Base-by-base conservation (phyloP, 2,329 filamentous ascomycete genomes). In the Aspergillus quadrilineatus region DNA sequence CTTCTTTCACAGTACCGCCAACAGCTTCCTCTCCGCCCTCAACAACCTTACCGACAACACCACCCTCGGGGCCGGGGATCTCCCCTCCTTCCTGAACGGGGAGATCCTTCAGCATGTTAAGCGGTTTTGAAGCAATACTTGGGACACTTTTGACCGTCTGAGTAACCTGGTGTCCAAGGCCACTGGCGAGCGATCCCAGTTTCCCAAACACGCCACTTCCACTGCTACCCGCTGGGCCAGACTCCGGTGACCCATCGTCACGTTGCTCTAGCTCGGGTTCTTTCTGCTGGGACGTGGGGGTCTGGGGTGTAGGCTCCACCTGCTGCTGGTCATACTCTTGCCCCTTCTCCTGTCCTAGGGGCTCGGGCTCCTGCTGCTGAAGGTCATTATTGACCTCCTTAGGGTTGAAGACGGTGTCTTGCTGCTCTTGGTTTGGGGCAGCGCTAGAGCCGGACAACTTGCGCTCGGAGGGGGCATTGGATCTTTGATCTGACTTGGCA, bases 1-100 rank as follows among this genome's bases (percentile, higher is more conserved):
- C 63, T 28, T 76, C 73, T 6, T 71, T 73, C n/a, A 77, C 65
- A 14, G 69, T 68, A 12, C 48, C 49, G 6, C 54, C 54, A 51
- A 53, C 17, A 22, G 44, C 54, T 5, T 52, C 30, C 42, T 52
- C 44, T 3, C 49, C 54, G 10, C 49, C 49, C 28, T 53, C 54
- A n/a, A 56, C 49, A 26, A 52, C 54, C 9, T 22, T 28, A 6
- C 54, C 54, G n/a, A 52, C 22, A 12, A 56, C 30, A 6, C 51
- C 41, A n/a, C 53, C 53, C 14, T 44, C 47, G 15, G 53, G 53
- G 5, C 53, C 53, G 6, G 22, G n/a, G 9, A 56, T 56, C n/a
- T 56, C 22, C 2, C 53, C 53, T 41, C 47, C 42, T 4, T 56
- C 47, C 4, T 42, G 15, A 2, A 56, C 48, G 1, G 41, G 6